Base-by-base conservation (phyloP, 2,329 filamentous ascomycete species). In the Cryphonectria japonica region DNA sequence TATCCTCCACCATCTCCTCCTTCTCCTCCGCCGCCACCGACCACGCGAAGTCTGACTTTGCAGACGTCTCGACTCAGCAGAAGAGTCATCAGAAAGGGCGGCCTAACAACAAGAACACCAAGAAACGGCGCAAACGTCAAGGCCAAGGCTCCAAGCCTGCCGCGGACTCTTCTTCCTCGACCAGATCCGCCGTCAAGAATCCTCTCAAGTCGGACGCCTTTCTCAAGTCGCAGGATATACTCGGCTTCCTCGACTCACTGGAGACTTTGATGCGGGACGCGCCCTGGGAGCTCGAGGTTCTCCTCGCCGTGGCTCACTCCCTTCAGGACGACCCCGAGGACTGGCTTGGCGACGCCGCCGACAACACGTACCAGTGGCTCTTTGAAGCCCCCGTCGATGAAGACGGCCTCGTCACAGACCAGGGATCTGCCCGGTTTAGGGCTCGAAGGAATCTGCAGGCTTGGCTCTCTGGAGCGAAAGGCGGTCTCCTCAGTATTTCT, bases 291-390 rank as follows among this genome's bases (percentile, higher is more conserved):
- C 52, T 59, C 39, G 34, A 52, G 19, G 19, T 66, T 19, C 50
- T 66, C 50, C 37, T 13, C 19, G 9, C 52, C 2, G 32, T 66
- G 26, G 16, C 19, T 3, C 39, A 66, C 50, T 22, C 69, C n/a
- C 73, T 73, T 19, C 74, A 75, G 71, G 70, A 75, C 63, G 54
- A 59, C 41, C 74, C 75, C 7, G 74, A 74, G 41, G 69, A 74
- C 52, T 52, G 43, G 59, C 75, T 76, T 29, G 64, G 67, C n/a
- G 61, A 73, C 46, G 68, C 76, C 0, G 73, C 73, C 37, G 69
- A 29, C 22, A 72, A 68, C 9, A 76, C 76, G 3, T 76, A 75
- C 57, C 37, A 68, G 8, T 77, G 75, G 75, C 71, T 77, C 26
- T 57, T 75, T 54, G 68, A 70, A 14, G 54, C 13, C 4, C 54